Evolutionary conservation across 192 early-diverging fungal species (phyloP), one percentile per base, ranked within the genome.

Genomic region (Backusella macrospora): DNA sequence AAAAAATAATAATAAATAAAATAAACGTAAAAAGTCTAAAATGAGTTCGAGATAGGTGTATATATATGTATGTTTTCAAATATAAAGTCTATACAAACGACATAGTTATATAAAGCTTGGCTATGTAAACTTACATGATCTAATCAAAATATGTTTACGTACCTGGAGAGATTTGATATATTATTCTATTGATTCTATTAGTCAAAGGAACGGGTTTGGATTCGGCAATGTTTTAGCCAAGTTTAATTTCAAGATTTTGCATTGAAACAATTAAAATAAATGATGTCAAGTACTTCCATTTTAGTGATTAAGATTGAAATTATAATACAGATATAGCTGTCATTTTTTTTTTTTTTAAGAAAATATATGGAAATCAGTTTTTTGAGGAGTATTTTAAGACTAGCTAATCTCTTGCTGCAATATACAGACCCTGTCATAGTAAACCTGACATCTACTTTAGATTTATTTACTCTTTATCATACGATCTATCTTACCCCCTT

Each of bases 51-150:
- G 52, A 59, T 59, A 26, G 21, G 21, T 59, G 52, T 21, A 59
- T 59, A 59, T 59, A 59, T 52, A 52, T 55, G 23, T 59, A 12
- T 23, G 4, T 46, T 12, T 59, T 18, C 18, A 59, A 59, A 59
- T 59, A 26, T 23, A 59, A 26, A 59, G 13, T 59, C 52, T 59
- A 59, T 59, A 26, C 8, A 59, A 59, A 59, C 52, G 52, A 59
- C 52, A 23, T 59, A 12, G 26, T 59, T 23, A 26, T 59, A 13
- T 12, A 18, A 5, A 23, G 3, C 23, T 59, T 59, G 12, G 8
- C 52, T 21, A 26, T 59, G 13, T 23, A 59, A 59, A 59, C 18
- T 34, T 34, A 34, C 23, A 59, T 9, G 21, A 59, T 18, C 13
- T 26, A 26, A 59, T 0, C 21, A 23, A 59, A 26, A 26, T 13